phyloP scores from a whole-genome alignment of 805 yeast species.

The Lipomyces spencermartinsiae region DNA sequence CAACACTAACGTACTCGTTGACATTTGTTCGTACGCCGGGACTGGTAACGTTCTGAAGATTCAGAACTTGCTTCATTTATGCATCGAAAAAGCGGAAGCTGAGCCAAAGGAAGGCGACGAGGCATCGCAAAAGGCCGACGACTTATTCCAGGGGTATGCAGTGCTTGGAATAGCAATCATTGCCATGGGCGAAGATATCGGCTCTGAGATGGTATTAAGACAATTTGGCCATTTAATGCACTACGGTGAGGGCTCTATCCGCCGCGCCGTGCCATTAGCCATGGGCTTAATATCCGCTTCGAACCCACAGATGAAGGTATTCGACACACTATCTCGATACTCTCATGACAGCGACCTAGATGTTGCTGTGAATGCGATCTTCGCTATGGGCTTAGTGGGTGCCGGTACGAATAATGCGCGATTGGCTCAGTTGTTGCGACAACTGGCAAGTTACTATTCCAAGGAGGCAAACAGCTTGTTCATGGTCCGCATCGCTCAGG shows the following conservation, averaged over 20 bases:
- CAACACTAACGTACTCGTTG: conserved; percentile 86
- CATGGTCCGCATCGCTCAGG: conserved; percentile 94
- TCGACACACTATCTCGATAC: conserved; percentile 92
- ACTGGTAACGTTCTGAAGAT: conserved; percentile 96
- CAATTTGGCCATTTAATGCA: conserved; percentile 98
- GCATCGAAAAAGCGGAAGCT: conserved; percentile 51
- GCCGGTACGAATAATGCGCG: conserved; percentile 99
- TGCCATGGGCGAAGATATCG: conserved; percentile 97
- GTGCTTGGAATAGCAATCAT: conserved; percentile 93
- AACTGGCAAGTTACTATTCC: conserved; percentile 89
- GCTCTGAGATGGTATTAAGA: conserved; percentile 95
- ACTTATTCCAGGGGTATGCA: conserved; percentile 79
- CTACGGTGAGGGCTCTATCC: conserved; percentile 89
- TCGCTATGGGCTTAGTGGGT: conserved; percentile 97
- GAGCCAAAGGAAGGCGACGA: conserved; percentile 50
- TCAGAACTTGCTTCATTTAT: conserved; percentile 84
- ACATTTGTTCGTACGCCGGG: conserved; percentile 94
- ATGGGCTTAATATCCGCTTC: conserved; percentile 94
- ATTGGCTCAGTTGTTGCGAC: conserved; percentile 92
- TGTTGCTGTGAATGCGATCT: conserved; percentile 93
- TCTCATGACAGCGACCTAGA: conserved; percentile 95
- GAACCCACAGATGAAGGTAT: conserved; percentile 95
- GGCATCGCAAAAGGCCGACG: conserved; percentile 54
- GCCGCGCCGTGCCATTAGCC: conserved; percentile 96
- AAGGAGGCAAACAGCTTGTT: conserved; percentile 90